phyloP scores from a whole-genome alignment of 495 filamentous ascomycete genomes.

The Penicillium alfredii region DNA sequence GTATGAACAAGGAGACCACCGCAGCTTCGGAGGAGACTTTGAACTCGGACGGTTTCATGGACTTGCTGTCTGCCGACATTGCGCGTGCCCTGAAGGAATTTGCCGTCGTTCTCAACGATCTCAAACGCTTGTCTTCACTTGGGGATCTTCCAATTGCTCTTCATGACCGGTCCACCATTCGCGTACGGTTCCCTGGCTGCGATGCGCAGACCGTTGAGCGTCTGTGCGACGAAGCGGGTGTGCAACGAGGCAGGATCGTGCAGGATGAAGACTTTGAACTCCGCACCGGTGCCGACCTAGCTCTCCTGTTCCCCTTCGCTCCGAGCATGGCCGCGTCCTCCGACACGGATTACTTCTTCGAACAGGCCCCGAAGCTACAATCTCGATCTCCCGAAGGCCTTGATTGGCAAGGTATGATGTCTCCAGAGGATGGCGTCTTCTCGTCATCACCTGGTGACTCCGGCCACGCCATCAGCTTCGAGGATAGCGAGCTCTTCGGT shows the following conservation, averaged over 20 bases:
- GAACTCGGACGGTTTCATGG: conserved; percentile 73
- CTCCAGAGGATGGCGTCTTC: conserved; percentile 31
- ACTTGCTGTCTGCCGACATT: conserved; percentile 82
- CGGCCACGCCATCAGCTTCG: conserved; percentile 37
- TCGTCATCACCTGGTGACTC: conserved; percentile 18
- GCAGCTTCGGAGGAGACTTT: conserved; percentile 45
- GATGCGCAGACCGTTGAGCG: conserved; percentile 77
- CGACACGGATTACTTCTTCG: conserved; percentile 31
- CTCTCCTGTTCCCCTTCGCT: conserved; percentile 80
- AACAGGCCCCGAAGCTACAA: conserved; percentile 18
- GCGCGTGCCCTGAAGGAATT: conserved; percentile 80
- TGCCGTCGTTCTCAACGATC: conserved; percentile 69
- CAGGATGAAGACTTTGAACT: conserved; percentile 72
- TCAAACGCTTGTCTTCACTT: conserved; percentile 65
- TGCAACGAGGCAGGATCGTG: conserved; percentile 65
- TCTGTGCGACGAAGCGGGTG: conserved; percentile 79
- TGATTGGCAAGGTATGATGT: conserved; percentile 55
- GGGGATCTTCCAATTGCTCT: conserved; percentile 80
- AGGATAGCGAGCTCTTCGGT: conserved; percentile 40
- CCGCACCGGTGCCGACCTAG: conserved; percentile 59
- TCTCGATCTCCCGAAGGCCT: conserved; percentile 29
- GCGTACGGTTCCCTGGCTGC: conserved; percentile 86
- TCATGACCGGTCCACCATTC: conserved; percentile 55
- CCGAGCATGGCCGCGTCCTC: conserved; percentile 46
- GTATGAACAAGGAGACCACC: conserved; percentile 26